Percentiles rank a stretch among this genome's conserved stretches.
Evolutionary conservation across 768 basidiomycete genomes (phyloP).

Genomic region (Naganishia onofrii): DNA sequence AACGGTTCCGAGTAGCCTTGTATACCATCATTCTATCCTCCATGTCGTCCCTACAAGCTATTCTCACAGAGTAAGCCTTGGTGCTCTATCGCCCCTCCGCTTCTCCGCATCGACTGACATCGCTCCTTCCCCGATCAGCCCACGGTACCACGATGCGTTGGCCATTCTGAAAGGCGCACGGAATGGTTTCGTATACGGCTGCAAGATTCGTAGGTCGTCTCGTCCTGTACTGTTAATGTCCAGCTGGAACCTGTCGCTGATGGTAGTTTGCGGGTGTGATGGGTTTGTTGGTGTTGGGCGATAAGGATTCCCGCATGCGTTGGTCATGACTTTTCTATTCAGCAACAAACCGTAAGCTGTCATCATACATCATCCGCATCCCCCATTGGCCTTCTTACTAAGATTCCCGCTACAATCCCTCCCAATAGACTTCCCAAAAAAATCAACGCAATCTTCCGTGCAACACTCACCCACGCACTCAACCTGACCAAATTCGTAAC

Average conservation of each 20-base stretch:
- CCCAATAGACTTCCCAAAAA: slow-evolving; percentile 39
- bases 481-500: slow-evolving; percentile 93
- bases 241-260: neutral
- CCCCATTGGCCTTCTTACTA: neutral
- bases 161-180: slow-evolving; percentile 86
- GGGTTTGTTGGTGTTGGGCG: neutral
- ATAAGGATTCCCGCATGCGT: slow-evolving; percentile 81
- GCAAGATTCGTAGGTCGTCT: slow-evolving; percentile 46
- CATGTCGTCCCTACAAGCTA: slow-evolving; percentile 38
- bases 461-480: slow-evolving; percentile 84
- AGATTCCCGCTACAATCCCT: neutral
- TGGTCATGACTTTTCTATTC: slow-evolving; percentile 93
- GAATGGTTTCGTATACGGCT: slow-evolving; percentile 51
- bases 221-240: neutral
- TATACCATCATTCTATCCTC: no score
- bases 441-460: slow-evolving; percentile 63
- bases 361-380: slow-evolving; percentile 26
- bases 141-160: slow-evolving; percentile 81
- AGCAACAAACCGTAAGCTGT: slow-evolving; percentile 79
- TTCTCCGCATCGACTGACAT: no score
- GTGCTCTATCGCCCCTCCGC: no score
- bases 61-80: slow-evolving; percentile 38
- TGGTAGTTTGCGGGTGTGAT: neutral
- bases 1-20: no score
- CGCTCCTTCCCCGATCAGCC: slow-evolving; percentile 53